Evolutionary conservation across 1,284 basidiomycete genomes (phyloP), one percentile per base, ranked within the genome.

Genomic region (Neotropicomus parvogracilis): DNA sequence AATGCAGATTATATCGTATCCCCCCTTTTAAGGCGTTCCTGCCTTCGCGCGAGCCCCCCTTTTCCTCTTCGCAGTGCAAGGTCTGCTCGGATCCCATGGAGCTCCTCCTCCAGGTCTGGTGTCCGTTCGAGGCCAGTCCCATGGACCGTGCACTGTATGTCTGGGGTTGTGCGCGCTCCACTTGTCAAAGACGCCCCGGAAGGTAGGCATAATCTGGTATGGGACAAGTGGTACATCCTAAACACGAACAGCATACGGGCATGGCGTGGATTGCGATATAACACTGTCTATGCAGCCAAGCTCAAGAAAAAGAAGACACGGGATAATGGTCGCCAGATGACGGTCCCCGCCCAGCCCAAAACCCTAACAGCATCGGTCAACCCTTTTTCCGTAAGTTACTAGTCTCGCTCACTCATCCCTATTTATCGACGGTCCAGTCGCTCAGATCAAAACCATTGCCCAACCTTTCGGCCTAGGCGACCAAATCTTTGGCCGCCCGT

Each of bases 61-160:
- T 81, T 54, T 70, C 75, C 61, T 80, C 75, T 41, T 76, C 83
- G 5, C 70, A 75, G 50, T 92, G 89, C 78, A 81, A 78, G 60
- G 69, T 75, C 46, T 92, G 89, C 69, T 71, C 73, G 6, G 68
- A 73, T 16, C 79, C 83, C 0, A 91, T 87, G 85, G 81, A 88
- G 54, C 74, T 92, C 20, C 75, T 92, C 28, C 73, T 88, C 12
- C 88, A 92, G 57, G 76, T 92, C 58, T 91, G 88, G 86, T 91
- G 87, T 65, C 90, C 90, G 0, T 81, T 91, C 55, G 85, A 91
- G 61, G 73, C 82, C 32, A 92, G 88, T 55, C 78, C 83, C 8
- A 83, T 85, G 75, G 89, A 92, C 60, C 76, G 90, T 43, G 84
- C 81, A 2, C 67, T 91, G 44, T 91, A 91, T 60, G 73, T 91